These are phyloP conservation scores for Pinus taeda DNA, from an alignment of 75 land plant species.

Conservation along the genomic window DNA sequence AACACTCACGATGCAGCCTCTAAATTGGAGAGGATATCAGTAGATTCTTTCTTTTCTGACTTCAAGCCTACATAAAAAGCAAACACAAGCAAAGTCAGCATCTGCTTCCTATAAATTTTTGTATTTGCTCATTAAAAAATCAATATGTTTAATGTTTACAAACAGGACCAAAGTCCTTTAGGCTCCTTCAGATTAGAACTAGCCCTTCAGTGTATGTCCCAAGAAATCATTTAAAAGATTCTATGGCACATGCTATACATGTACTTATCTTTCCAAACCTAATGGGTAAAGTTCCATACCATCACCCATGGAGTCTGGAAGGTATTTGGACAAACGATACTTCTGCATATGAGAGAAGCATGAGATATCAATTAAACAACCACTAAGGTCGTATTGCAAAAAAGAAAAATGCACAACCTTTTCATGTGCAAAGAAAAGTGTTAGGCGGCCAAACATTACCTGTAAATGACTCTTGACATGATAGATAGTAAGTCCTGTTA, in stretches of 20 bases:
- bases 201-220: background rate
- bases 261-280: too few species aligned
- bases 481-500: conserved; percentile 65
- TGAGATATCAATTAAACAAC: background rate
- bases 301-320: conserved; percentile 82
- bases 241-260: background rate
- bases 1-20: conserved; percentile 82
- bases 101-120: background rate
- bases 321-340: conserved; percentile 94
- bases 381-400: background rate
- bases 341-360: conserved; percentile 48
- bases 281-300: conserved; percentile 34
- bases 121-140: background rate
- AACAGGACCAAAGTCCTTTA: too few species aligned
- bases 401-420: background rate
- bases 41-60: conserved; percentile 61
- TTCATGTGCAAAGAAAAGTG: background rate
- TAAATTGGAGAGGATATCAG: conserved; percentile 49
- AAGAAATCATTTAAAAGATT: background rate
- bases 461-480: conserved; percentile 80
- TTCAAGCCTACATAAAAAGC: conserved; percentile 51
- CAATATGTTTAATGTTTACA: too few species aligned
- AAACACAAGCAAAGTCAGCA: conserved; percentile 5
- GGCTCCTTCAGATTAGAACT: too few species aligned
- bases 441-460: conserved; percentile 19